These are phyloP conservation scores for Naganishia friedmannii DNA, from an alignment of 768 basidiomycete species.

Conservation along the genomic window DNA sequence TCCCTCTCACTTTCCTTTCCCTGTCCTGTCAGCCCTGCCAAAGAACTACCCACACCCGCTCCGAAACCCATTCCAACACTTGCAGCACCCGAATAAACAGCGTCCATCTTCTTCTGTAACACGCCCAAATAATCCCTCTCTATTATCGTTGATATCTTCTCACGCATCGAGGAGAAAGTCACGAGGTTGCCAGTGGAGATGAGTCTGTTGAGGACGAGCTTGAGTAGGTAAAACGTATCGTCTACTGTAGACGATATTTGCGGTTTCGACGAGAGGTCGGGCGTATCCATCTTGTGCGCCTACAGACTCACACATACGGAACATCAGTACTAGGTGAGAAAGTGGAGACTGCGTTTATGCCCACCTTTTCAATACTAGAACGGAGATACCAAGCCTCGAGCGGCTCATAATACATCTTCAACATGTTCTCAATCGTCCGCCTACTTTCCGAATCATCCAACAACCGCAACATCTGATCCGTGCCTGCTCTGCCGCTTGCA, in stretches of 20 bases:
- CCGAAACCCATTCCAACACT: slow-evolving; percentile 16
- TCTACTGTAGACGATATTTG: slow-evolving; percentile 59
- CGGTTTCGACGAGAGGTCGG: slow-evolving; percentile 65
- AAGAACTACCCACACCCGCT: slow-evolving; percentile 36
- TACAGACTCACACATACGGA: slow-evolving; percentile 47
- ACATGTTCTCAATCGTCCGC: slow-evolving; percentile 63
- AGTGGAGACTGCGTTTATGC: slow-evolving; percentile 12
- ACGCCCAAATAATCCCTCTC: slow-evolving; percentile 78
- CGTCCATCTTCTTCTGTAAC: slow-evolving; percentile 80
- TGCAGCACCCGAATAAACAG: slow-evolving; percentile 65
- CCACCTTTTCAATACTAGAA: slow-evolving; percentile 80
- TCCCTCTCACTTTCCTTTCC: slow-evolving; percentile 63
- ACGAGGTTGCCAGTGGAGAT: slow-evolving; percentile 70
- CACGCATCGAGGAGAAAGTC: slow-evolving; percentile 62
- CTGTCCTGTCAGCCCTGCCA: slow-evolving; percentile 37
- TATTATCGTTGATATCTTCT: slow-evolving; percentile 68
- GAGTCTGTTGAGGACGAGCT: slow-evolving; percentile 72
- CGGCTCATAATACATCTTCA: slow-evolving; percentile 75
- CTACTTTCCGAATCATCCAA: slow-evolving; percentile 51
- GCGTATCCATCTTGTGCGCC: slow-evolving; percentile 81
- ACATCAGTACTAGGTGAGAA: background rate
- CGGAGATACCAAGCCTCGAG: slow-evolving; percentile 89
- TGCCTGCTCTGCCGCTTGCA: background rate
- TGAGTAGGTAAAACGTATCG: slow-evolving; percentile 93
- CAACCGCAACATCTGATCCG: background rate